phyloP scores from a whole-genome alignment of 257 asterid genomes.

The Scutellaria baicalensis region DNA sequence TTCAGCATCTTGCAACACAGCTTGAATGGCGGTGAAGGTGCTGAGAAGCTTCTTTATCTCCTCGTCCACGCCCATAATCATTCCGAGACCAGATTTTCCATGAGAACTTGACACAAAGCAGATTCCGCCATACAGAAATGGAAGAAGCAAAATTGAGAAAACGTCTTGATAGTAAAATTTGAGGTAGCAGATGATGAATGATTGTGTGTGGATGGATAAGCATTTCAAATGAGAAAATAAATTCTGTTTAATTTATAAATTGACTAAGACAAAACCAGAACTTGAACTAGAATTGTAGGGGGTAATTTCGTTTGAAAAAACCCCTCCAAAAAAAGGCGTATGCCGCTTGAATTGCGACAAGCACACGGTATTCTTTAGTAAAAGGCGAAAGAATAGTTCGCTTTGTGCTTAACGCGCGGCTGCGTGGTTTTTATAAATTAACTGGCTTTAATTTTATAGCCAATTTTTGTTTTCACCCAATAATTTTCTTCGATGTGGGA shows the following conservation, averaged over 20 bases:
- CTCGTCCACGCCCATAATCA: slow-evolving; percentile 18
- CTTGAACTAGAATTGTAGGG: neutral
- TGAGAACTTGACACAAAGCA: slow-evolving; percentile 10
- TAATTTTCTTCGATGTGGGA: neutral
- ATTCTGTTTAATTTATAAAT: no score
- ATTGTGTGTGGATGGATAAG: neutral
- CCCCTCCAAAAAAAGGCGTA: neutral
- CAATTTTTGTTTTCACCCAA: neutral
- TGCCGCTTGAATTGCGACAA: neutral
- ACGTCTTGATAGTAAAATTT: no score
- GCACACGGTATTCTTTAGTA: slow-evolving; percentile 6
- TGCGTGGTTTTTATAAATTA: neutral
- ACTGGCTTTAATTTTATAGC: neutral
- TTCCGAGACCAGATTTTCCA: slow-evolving; percentile 12
- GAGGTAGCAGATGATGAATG: neutral
- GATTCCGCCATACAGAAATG: no score
- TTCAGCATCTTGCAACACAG: slow-evolving; percentile 30
- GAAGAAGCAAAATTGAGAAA: neutral
- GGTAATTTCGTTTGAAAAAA: neutral
- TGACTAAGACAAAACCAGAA: no score
- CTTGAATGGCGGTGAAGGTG: slow-evolving; percentile 20
- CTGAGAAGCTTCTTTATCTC: slow-evolving; percentile 27
- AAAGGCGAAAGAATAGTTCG: slow-evolving; percentile 4
- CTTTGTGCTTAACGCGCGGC: neutral
- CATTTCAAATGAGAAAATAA: no score